phyloP scores from a whole-genome alignment of 805 yeast genomes.

The Spathaspora gorwiae region DNA sequence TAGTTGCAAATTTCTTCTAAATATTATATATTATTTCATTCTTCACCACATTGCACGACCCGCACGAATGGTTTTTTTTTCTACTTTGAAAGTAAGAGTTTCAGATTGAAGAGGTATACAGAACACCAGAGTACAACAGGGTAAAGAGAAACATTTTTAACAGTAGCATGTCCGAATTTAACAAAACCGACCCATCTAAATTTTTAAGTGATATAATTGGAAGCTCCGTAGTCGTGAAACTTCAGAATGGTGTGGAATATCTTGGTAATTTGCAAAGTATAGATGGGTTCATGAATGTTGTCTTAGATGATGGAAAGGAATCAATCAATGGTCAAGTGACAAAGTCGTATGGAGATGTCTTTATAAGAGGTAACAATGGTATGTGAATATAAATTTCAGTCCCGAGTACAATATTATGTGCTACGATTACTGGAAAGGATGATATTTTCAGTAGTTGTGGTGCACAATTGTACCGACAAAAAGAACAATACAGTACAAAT shows the following conservation, averaged over 20 bases:
- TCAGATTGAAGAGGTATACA: too few species aligned
- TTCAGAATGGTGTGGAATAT: slow-evolving; percentile 84
- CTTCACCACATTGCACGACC: slow-evolving; percentile 1
- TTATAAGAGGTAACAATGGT: slow-evolving; percentile 84
- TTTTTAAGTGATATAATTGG: slow-evolving; percentile 80
- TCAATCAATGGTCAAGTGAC: slow-evolving; percentile 41
- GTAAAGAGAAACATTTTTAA: neutral
- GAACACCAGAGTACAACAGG: too few species aligned
- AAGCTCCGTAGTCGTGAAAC: slow-evolving; percentile 72
- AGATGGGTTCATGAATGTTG: slow-evolving; percentile 96
- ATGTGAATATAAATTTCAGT: slow-evolving; percentile 18
- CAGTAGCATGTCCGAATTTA: slow-evolving; percentile 9
- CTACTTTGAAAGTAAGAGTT: neutral
- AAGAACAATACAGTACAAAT: neutral
- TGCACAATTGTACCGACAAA: too few species aligned
- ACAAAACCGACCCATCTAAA: slow-evolving; percentile 61
- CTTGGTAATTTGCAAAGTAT: slow-evolving; percentile 69
- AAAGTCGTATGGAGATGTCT: slow-evolving; percentile 68
- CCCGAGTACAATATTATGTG: too few species aligned
- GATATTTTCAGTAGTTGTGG: neutral
- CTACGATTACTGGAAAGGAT: too few species aligned
- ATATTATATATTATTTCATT: too few species aligned
- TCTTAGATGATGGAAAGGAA: slow-evolving; percentile 75
- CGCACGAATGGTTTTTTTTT: neutral
- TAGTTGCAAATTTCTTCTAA: too few species aligned